These are phyloP conservation scores for Coriolopsis trogii DNA, from an alignment of 1,284 basidiomycete species.

Conservation along the genomic window DNA sequence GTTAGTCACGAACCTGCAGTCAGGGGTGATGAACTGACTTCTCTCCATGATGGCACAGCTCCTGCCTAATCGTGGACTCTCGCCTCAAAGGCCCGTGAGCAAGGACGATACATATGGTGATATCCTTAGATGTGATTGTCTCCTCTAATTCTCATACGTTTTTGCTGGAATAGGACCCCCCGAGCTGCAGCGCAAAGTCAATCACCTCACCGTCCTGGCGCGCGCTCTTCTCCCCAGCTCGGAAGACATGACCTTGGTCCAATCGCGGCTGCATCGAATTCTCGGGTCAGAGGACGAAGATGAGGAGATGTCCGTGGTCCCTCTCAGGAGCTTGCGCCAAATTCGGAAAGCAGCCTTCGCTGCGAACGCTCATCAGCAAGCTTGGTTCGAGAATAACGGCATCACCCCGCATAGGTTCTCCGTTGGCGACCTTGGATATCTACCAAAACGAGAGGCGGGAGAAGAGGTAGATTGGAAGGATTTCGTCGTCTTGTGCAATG, in stretches of 20 bases:
- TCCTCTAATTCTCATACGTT: too few species aligned
- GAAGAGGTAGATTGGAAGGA: conserved; percentile 22
- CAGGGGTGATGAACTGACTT: not conserved
- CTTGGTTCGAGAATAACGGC: conserved; percentile 41
- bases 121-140: too few species aligned
- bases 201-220: conserved; percentile 36
- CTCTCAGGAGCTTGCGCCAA: conserved; percentile 38
- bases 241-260: conserved; percentile 17
- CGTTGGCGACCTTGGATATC: conserved; percentile 51
- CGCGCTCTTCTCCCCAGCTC: conserved; percentile 40
- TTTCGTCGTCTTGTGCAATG: conserved; percentile 46
- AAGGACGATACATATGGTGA: conserved; percentile 4
- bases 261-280: conserved; percentile 33
- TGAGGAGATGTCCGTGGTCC: not conserved
- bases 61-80: conserved; percentile 24
- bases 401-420: conserved; percentile 42
- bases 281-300: conserved; percentile 34
- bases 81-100: conserved; percentile 14
- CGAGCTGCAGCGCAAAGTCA: conserved; percentile 30
- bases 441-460: conserved; percentile 39
- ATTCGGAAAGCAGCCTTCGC: conserved; percentile 43
- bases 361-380: conserved; percentile 40
- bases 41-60: conserved; percentile 9
- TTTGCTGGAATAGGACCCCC: too few species aligned
- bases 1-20: conserved; percentile 29